Evolutionary conservation across 192 early-diverging fungal genomes (phyloP), one percentile per base, ranked within the genome.

Genomic region (Glomus cerebriforme): DNA sequence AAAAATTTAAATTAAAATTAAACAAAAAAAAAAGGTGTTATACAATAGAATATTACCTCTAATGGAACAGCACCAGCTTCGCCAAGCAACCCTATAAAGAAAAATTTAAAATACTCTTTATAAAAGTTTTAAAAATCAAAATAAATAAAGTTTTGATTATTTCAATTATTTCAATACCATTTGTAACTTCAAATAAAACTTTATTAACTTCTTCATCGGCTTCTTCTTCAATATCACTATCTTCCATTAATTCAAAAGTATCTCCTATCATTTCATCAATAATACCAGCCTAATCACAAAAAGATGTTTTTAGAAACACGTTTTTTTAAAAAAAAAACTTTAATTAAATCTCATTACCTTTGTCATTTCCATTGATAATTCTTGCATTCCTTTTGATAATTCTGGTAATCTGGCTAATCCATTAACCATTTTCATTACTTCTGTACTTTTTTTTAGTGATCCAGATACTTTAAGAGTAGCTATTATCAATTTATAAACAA

Each of bases 251-350:
- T 47, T 96, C 96, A 79, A 99, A 88, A 68, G 93, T 90, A 81
- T 98, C 96, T 73, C 92, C 88, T 63, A 97, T 89, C 95, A 98
- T 98, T 83, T 99, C 98, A 81, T 95, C 92, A 71, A 99, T 97
- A 76, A 99, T 90, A 22, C 96, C 96, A 2, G 97, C 95, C 95
- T 96, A 83, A 10, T 8, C 22, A 39, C 19, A 39, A 59, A n/a
- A 37, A 32, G 66, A 24, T 47, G 7, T 27, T n/a, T n/a, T n/a
- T n/a, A n/a, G n/a, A n/a, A n/a, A n/a, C n/a, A n/a, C n/a, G n/a
- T n/a, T n/a, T n/a, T n/a, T n/a, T n/a, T n/a, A n/a, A n/a, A n/a
- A n/a, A n/a, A n/a, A n/a, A n/a, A n/a, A n/a, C n/a, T n/a, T n/a
- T n/a, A n/a, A n/a, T n/a, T n/a, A n/a, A n/a, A n/a, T n/a, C n/a